Percentiles rank a stretch among this genome's conserved stretches.
phyloP scores from a whole-genome alignment of 495 filamentous ascomycete genomes.

The Lepraria neglecta region DNA sequence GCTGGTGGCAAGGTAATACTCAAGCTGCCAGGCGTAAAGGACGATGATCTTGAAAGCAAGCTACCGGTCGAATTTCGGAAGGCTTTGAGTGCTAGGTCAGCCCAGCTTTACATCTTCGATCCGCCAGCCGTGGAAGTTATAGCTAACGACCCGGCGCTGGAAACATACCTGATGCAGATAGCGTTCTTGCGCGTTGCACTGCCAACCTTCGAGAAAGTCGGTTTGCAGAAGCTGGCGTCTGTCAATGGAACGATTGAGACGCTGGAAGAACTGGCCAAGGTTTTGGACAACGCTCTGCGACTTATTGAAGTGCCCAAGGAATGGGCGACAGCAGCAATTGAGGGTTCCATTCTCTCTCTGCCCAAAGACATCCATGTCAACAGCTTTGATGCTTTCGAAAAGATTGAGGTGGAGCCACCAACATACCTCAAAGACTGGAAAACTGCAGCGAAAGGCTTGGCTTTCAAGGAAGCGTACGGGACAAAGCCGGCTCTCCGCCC shows the following conservation, averaged over 20 bases:
- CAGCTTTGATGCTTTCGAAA: conserved; percentile 78
- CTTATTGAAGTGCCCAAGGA: conserved; percentile 66
- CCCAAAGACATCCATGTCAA: conserved; percentile 59
- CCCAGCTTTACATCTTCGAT: conserved; percentile 70
- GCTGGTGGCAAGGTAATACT: conserved; percentile 65
- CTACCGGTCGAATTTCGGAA: conserved; percentile 61
- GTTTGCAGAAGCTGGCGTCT: conserved; percentile 50
- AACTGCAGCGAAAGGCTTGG: conserved; percentile 75
- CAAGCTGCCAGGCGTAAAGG: conserved; percentile 68
- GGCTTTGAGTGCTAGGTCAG: conserved; percentile 56
- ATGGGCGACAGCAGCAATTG: conserved; percentile 65
- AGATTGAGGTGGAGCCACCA: conserved; percentile 61
- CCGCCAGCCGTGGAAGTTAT: conserved; percentile 56
- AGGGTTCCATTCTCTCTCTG: conserved; percentile 45
- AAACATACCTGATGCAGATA: conserved; percentile 60
- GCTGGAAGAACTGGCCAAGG: conserved; percentile 55
- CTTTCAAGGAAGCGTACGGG: conserved; percentile 90
- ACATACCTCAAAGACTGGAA: conserved; percentile 67
- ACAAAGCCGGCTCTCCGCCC: conserved; percentile 70
- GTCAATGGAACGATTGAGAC: conserved; percentile 49
- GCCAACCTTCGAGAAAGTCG: conserved; percentile 47
- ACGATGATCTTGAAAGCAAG: conserved; percentile 86
- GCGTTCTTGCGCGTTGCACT: conserved; percentile 72
- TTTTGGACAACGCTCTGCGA: conserved; percentile 63
- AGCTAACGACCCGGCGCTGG: conserved; percentile 49